phyloP scores from a whole-genome alignment of 441 rosid genomes.

The Hura crepitans region DNA sequence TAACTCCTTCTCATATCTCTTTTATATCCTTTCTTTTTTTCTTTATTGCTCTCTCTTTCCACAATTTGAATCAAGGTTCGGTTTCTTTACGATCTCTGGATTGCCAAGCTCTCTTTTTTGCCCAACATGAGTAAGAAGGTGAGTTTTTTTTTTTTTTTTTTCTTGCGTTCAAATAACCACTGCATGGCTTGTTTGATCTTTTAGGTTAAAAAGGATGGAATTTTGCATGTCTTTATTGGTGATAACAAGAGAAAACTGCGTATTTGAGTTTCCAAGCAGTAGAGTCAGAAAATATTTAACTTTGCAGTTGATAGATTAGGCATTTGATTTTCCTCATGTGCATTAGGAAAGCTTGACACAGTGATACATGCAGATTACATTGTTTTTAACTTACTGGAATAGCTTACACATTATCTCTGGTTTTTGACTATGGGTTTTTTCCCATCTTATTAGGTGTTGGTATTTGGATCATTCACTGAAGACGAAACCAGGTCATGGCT shows the following conservation, averaged over 20 bases:
- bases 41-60: conserved; percentile 27
- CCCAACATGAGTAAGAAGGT: conserved; percentile 73
- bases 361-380: background rate
- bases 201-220: background rate
- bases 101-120: conserved; percentile 19
- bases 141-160: background rate
- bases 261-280: background rate
- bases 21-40: conserved; percentile 25
- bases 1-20: conserved; percentile 26
- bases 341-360: background rate
- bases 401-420: conserved; percentile 1
- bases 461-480: conserved; percentile 94
- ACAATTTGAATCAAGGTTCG: conserved; percentile 11
- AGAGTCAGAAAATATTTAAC: background rate
- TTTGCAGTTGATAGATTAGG: background rate
- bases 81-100: conserved; percentile 22
- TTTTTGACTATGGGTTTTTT: conserved; percentile 9
- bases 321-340: background rate
- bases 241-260: background rate
- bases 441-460: conserved; percentile 39
- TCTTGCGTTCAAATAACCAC: background rate
- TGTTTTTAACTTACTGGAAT: background rate
- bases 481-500: conserved; percentile 69
- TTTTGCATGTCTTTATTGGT: background rate
- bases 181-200: background rate